These are phyloP conservation scores for Hypoxylon rubiginosum DNA, from an alignment of 2,329 filamentous ascomycete genomes.

Conservation along the genomic window DNA sequence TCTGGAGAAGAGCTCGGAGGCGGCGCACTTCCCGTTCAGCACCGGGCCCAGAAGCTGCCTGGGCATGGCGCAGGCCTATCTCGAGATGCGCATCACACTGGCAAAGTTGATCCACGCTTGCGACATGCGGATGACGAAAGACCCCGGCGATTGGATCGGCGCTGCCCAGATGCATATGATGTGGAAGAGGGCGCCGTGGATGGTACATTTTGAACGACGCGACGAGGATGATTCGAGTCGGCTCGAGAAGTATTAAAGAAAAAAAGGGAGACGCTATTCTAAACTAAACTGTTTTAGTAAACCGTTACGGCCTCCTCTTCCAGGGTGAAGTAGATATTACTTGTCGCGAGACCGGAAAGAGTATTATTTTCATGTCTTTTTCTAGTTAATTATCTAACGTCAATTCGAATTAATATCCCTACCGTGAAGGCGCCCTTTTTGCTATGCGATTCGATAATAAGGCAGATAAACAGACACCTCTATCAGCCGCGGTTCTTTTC, in stretches of 20 bases:
- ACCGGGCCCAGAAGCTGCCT: conserved; percentile 45
- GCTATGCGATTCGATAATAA: neutral
- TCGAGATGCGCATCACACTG: conserved; percentile 48
- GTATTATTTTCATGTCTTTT: conserved; percentile 27
- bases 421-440: conserved; percentile 10
- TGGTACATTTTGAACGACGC: conserved; percentile 42
- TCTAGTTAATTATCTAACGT: conserved; percentile 23
- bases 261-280: neutral
- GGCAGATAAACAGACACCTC: neutral
- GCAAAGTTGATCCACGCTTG: conserved; percentile 47
- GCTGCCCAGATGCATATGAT: conserved; percentile 44
- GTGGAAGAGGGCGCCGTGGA: conserved; percentile 47
- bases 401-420: conserved; percentile 21
- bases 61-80: conserved; percentile 46
- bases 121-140: conserved; percentile 36
- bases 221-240: neutral
- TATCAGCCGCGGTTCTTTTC: neutral
- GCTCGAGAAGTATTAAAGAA: conserved; percentile 7
- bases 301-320: neutral
- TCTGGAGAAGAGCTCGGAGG: conserved; percentile 1
- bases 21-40: conserved; percentile 44
- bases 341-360: conserved; percentile 14
- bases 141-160: conserved; percentile 44
- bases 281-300: neutral
- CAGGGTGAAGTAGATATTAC: neutral